These are phyloP conservation scores for Fusarium guadeloupense DNA, from an alignment of 2,329 filamentous ascomycete species.

Conservation along the genomic window DNA sequence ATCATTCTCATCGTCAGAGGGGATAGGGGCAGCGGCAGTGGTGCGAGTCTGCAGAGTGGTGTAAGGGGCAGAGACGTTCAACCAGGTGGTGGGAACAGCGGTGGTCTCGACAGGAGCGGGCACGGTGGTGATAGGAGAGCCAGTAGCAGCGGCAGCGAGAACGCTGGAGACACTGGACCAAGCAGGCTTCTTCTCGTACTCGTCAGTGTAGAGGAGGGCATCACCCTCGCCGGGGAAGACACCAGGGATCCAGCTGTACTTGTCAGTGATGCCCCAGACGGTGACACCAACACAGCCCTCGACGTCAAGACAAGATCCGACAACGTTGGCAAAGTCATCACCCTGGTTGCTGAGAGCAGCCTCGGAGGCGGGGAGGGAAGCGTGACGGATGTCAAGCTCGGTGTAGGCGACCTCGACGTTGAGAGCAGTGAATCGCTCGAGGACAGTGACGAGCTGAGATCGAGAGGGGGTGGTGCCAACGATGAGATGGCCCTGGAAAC, in stretches of 20 bases:
- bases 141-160: slow-evolving; percentile 44
- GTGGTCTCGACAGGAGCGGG: slow-evolving; percentile 12
- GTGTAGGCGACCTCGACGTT: slow-evolving; percentile 68
- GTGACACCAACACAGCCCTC: slow-evolving; percentile 55
- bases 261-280: slow-evolving; percentile 55
- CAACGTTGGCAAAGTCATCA: slow-evolving; percentile 54
- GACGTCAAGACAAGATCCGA: slow-evolving; percentile 52
- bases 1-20: slow-evolving; percentile 24
- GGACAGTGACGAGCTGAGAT: slow-evolving; percentile 54
- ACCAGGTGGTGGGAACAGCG: slow-evolving; percentile 9
- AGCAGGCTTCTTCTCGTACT: slow-evolving; percentile 52
- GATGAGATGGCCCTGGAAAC: slow-evolving; percentile 69
- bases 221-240: slow-evolving; percentile 53
- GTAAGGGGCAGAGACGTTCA: slow-evolving; percentile 25
- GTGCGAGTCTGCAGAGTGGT: slow-evolving; percentile 30
- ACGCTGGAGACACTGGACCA: slow-evolving; percentile 51
- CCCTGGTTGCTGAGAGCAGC: slow-evolving; percentile 57
- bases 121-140: neutral
- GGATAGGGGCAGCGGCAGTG: slow-evolving; percentile 20
- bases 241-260: slow-evolving; percentile 50
- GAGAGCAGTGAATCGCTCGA: slow-evolving; percentile 60
- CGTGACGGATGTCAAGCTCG: slow-evolving; percentile 67
- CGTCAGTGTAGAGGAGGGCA: slow-evolving; percentile 51
- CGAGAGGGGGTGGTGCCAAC: slow-evolving; percentile 61
- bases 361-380: slow-evolving; percentile 54